A percentile compares a stretch with the other conserved stretches of the same genome.
These are phyloP conservation scores for Vaccinium myrtillus DNA, from an alignment of 148 eudicot genomes.

Conservation along the genomic window DNA sequence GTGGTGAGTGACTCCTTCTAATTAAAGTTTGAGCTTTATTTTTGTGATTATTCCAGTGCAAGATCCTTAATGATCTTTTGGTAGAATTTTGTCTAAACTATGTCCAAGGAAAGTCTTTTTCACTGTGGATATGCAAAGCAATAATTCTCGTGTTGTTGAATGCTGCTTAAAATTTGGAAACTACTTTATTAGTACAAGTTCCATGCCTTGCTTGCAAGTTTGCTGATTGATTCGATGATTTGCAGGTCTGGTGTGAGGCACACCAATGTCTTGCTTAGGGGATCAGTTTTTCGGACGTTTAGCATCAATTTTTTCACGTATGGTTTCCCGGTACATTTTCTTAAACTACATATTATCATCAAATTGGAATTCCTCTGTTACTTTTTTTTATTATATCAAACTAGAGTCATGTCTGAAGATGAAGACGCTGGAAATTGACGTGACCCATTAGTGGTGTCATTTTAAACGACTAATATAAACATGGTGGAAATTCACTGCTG, in stretches of 20 bases:
- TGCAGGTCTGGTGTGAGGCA: conserved; percentile 94
- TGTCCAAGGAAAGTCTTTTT: background rate
- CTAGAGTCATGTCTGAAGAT: background rate
- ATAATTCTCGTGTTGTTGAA: background rate
- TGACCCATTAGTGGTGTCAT: background rate
- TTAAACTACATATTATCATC: conserved; percentile 29
- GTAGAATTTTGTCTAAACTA: conserved; percentile 4
- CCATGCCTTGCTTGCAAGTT: conserved; percentile 10
- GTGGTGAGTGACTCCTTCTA: background rate
- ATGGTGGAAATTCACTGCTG: background rate
- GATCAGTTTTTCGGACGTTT: conserved; percentile 80
- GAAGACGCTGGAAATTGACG: background rate
- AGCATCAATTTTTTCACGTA: conserved; percentile 99
- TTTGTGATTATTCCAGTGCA: conserved; percentile 12
- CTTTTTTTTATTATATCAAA: conserved; percentile 7
- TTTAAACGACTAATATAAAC: background rate
- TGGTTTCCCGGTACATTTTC: conserved; percentile 92
- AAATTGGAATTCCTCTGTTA: conserved; percentile 10
- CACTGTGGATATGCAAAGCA: background rate
- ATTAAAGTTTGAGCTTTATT: background rate
- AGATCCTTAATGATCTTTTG: background rate
- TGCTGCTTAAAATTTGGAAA: background rate
- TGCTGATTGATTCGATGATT: conserved; percentile 17
- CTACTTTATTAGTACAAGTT: background rate
- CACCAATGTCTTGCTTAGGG: conserved; percentile 79